These are phyloP conservation scores for Citrus cavaleriei DNA, from an alignment of 345 rosid species.

Conservation along the genomic window DNA sequence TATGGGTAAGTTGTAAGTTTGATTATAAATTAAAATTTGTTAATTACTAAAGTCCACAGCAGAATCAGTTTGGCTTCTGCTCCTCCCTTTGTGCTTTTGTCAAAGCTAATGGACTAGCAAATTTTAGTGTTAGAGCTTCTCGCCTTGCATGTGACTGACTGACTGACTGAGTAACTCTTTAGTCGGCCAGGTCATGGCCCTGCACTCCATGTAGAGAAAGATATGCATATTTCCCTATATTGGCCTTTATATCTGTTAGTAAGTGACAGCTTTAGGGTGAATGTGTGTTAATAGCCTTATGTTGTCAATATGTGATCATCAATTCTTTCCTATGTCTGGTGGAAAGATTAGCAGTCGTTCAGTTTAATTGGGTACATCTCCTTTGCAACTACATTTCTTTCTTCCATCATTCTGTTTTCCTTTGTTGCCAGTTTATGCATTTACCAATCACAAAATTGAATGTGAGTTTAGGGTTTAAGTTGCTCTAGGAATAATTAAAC, in stretches of 20 bases:
- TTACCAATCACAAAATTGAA: constrained; percentile 41
- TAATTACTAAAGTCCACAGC: background rate
- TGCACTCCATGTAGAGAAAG: background rate
- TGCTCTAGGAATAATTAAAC: constrained; percentile 30
- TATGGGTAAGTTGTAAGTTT: constrained; percentile 68
- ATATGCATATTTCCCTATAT: background rate
- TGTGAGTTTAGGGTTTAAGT: constrained; percentile 20
- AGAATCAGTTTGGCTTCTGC: background rate
- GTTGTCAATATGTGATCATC: background rate
- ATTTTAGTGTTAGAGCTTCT: background rate
- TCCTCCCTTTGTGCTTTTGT: background rate
- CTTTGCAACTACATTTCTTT: constrained; percentile 23
- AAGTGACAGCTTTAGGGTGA: background rate
- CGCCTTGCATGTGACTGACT: background rate
- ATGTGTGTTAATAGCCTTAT: background rate
- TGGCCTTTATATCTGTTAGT: background rate
- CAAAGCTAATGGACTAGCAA: constrained; percentile 8
- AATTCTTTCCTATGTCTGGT: background rate
- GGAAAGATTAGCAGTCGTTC: background rate
- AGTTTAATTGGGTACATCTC: constrained; percentile 27
- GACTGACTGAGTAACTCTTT: background rate
- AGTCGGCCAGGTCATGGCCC: background rate
- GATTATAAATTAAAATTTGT: background rate
- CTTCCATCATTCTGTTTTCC: background rate
- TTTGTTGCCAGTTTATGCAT: constrained; percentile 14